Percentiles rank a stretch among this genome's conserved stretches.
Conservation (phyloP, 148 eudicot genomes). For the Rhododendron molle region DNA sequence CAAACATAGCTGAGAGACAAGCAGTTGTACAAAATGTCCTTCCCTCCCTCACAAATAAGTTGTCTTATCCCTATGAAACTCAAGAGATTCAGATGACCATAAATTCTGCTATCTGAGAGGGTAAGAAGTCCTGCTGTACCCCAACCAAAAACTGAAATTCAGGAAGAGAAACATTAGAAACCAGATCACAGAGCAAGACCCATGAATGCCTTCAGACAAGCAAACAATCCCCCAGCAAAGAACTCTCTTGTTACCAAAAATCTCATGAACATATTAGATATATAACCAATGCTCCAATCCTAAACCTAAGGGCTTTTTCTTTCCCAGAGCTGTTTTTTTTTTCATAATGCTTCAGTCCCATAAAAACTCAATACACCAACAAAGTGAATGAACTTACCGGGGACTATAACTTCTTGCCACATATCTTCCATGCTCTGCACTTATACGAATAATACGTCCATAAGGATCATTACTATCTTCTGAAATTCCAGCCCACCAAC, state of each 20-base stretch:
- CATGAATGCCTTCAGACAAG: neutral
- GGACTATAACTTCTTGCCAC: slow-evolving; percentile 93
- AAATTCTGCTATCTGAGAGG: neutral
- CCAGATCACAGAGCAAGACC: neutral
- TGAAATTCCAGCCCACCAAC: slow-evolving; percentile 99
- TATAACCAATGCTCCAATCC: neutral
- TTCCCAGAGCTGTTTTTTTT: neutral
- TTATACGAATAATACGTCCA: slow-evolving; percentile 87
- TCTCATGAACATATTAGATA: neutral
- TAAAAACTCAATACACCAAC: neutral
- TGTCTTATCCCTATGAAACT: neutral
- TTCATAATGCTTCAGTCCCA: neutral
- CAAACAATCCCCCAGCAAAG: neutral
- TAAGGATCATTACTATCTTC: slow-evolving; percentile 67
- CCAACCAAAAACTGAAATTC: neutral
- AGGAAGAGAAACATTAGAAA: neutral
- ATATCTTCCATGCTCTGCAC: slow-evolving; percentile 96
- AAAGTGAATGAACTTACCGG: slow-evolving; percentile 37
- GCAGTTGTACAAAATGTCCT: neutral
- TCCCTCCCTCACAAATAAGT: neutral
- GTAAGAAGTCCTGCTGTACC: neutral
- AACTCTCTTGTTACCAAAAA: neutral
- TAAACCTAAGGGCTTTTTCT: neutral
- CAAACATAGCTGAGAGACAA: neutral
- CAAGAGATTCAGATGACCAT: neutral